A percentile compares a stretch with the other conserved stretches of the same genome.
Conservation (phyloP, 2,329 filamentous ascomycete genomes). For the Amphichorda felina region DNA sequence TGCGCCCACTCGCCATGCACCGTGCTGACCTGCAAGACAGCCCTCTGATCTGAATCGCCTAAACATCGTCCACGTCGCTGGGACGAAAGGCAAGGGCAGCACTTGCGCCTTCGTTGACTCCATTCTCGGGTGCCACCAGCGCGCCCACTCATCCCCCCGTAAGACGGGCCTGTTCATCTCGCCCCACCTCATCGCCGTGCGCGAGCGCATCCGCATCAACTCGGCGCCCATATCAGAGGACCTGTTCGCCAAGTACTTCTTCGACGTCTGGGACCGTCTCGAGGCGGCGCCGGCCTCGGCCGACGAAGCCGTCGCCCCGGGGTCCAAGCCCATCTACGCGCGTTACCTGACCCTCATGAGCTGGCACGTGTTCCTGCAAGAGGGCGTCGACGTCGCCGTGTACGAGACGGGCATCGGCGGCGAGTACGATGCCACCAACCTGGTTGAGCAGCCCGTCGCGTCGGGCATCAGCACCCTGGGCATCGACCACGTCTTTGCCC, state of each 20-base stretch:
- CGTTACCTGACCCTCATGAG: constrained; percentile 54
- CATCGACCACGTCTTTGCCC: constrained; percentile 53
- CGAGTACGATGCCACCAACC: constrained; percentile 57
- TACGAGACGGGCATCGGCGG: constrained; percentile 59
- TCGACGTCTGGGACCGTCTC: constrained; percentile 52
- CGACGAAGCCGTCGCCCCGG: constrained; percentile 6
- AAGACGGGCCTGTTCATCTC: constrained; percentile 56
- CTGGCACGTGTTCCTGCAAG: constrained; percentile 53
- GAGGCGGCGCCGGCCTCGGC: constrained; percentile 14
- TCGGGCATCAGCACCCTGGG: constrained; percentile 54
- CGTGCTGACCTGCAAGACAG: constrained; percentile 7
- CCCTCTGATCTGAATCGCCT: constrained; percentile 42
- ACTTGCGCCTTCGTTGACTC: constrained; percentile 57
- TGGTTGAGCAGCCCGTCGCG: constrained; percentile 44
- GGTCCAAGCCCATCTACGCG: constrained; percentile 42
- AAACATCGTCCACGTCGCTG: constrained; percentile 58
- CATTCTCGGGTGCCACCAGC: constrained; percentile 43
- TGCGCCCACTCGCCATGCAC: not conserved
- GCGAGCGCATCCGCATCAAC: constrained; percentile 55
- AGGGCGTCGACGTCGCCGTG: constrained; percentile 50
- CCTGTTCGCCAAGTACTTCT: constrained; percentile 54
- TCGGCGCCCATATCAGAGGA: constrained; percentile 42
- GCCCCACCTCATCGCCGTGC: constrained; percentile 55
- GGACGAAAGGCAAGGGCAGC: constrained; percentile 68
- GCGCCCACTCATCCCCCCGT: constrained; percentile 16